Conservation (phyloP, 371 early-diverging fungal genomes). For the Zopfochytrium polystomum region DNA sequence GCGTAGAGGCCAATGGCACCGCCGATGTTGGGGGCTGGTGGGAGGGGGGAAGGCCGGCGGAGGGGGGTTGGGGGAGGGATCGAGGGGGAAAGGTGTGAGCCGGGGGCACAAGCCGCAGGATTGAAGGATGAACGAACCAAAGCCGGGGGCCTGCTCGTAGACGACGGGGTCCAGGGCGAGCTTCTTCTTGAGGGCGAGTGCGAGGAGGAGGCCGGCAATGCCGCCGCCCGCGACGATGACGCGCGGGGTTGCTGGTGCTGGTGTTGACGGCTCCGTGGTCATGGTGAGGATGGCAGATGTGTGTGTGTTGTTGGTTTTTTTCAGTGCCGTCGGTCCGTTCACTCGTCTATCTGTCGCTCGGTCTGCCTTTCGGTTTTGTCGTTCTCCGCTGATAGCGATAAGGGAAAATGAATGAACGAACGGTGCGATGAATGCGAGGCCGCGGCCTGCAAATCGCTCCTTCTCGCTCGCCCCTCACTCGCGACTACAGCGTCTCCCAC, state of each 20-base stretch:
- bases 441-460: too few relatives aligned
- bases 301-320: too few relatives aligned
- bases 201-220: slow-evolving; percentile 35
- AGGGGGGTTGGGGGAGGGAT: neutral
- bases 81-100: neutral
- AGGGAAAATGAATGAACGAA: too few relatives aligned
- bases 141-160: slow-evolving; percentile 33
- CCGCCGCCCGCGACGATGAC: slow-evolving; percentile 34
- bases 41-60: neutral
- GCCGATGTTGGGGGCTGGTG: slow-evolving; percentile 23
- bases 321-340: too few relatives aligned
- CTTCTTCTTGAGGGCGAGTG: slow-evolving; percentile 31
- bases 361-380: too few relatives aligned
- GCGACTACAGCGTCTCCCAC: too few relatives aligned
- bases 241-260: too few relatives aligned
- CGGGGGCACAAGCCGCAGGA: neutral
- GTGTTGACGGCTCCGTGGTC: neutral
- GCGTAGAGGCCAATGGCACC: slow-evolving; percentile 40
- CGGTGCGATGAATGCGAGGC: too few relatives aligned
- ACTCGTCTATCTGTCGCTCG: too few relatives aligned
- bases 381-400: too few relatives aligned
- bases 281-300: too few relatives aligned
- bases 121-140: slow-evolving; percentile 7
- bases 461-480: too few relatives aligned
- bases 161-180: slow-evolving; percentile 22